These are phyloP conservation scores for Vaccinium corymbosum DNA, from an alignment of 148 eudicot genomes.

Conservation along the genomic window DNA sequence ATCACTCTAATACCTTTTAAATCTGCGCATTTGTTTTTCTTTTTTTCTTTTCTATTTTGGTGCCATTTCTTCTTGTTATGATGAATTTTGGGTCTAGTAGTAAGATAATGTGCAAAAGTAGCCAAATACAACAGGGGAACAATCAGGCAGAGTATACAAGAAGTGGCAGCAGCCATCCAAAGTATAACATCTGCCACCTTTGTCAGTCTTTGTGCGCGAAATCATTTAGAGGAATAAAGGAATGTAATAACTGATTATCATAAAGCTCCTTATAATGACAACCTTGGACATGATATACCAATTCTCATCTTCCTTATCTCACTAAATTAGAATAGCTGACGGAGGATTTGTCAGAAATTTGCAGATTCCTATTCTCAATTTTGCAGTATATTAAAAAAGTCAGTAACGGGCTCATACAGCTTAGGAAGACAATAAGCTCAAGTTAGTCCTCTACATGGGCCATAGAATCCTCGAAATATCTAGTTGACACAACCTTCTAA, in stretches of 20 bases:
- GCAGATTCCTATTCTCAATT: neutral
- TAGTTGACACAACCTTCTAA: neutral
- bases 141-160: neutral
- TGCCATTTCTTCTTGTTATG: neutral
- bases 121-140: neutral
- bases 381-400: neutral
- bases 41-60: neutral
- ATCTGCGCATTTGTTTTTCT: neutral
- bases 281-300: neutral
- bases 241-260: neutral
- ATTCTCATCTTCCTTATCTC: neutral
- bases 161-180: neutral
- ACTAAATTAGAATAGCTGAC: neutral
- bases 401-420: neutral
- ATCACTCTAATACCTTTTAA: neutral
- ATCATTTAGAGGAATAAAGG: neutral
- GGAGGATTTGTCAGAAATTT: neutral
- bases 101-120: neutral
- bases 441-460: neutral
- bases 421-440: neutral
- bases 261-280: slow-evolving; percentile 2
- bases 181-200: neutral
- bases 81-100: neutral
- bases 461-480: neutral
- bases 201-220: neutral